Evolutionary conservation across 148 eudicot genomes (phyloP), one percentile per base, ranked within the genome.

Genomic region (Spergularia bocconei): DNA sequence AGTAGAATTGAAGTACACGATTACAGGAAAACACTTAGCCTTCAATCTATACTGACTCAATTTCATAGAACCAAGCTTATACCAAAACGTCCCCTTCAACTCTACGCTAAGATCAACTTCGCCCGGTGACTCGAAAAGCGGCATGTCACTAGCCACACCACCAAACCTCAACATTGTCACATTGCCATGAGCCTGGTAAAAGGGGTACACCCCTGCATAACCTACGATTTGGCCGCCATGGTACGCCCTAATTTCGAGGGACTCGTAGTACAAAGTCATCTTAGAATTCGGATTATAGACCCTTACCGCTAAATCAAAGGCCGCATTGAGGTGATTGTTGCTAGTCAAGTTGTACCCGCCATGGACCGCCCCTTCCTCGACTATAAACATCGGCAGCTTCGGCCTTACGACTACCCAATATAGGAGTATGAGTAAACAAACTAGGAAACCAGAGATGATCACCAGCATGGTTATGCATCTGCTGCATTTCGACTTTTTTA

Each of bases 11-110:
- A 74, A 51, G 41, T 74, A 36, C 6, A 74, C 62, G 10, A 74
- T 48, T 7, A 74, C 77, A 51, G 70, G 77, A 63, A 33, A 74
- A 36, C 77, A 74, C 21, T 48, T 63, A 51, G 14, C 70, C 69
- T 62, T 25, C 13, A 73, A 3, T 19, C 63, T 62, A 63, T 62
- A 62, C 69, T 41, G 25, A 29, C 50, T 36, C 69, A 33, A 51
- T 9, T n/a, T 74, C 77, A 51, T 8, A 0, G 17, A 52, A 63
- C 68, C 61, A 74, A 33, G 29, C 23, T 63, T 51, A 54, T 63
- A 74, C 77, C 70, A 74, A 56, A 74, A 25, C 68, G 8, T 63
- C 60, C 62, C 77, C 41, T 74, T 52, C 29, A 74, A 11, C 54
- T 63, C 61, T 33, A 74, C 17, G 9, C 19, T 50, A 19, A 74